Conservation (phyloP, 2,329 filamentous ascomycete genomes). For the Acephala macrosclerotiorum region DNA sequence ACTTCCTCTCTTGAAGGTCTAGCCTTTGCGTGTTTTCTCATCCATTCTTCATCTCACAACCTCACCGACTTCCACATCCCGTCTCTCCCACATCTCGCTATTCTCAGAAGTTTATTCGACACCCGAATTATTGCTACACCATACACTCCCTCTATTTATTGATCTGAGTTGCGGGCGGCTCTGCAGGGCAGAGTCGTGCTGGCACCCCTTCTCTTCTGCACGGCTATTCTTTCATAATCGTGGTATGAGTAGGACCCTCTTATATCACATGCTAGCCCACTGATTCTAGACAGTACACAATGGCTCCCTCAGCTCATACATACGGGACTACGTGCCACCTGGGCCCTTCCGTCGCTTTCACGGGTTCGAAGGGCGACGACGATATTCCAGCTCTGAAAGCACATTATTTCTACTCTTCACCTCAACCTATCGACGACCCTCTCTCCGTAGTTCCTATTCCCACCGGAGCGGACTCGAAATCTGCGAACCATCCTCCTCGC, state of each 20-base stretch:
- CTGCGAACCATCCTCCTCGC: conserved; percentile 68
- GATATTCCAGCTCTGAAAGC: conserved; percentile 67
- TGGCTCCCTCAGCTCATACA: conserved; percentile 42
- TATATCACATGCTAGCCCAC: conserved; percentile 9
- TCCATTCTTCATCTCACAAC: conserved; percentile 2
- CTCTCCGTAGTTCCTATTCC: conserved; percentile 70
- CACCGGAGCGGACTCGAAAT: conserved; percentile 56
- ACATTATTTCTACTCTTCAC: conserved; percentile 87
- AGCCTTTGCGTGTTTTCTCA: not conserved
- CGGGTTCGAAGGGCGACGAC: conserved; percentile 41
- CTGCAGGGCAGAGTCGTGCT: conserved; percentile 29
- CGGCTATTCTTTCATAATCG: not conserved
- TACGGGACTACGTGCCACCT: conserved; percentile 44
- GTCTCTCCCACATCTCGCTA: not conserved
- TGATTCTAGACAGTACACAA: conserved; percentile 28
- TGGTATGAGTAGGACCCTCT: not conserved
- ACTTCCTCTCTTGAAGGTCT: conserved; percentile 3
- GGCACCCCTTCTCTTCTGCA: conserved; percentile 11
- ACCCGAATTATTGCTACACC: not conserved
- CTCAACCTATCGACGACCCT: conserved; percentile 86
- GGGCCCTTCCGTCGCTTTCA: conserved; percentile 30
- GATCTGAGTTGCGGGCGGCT: conserved; percentile 5
- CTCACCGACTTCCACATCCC: conserved; percentile 6
- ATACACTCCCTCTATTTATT: conserved; percentile 6
- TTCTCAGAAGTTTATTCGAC: conserved; percentile 5